Evolutionary conservation across 345 rosid species (phyloP), one percentile per base, ranked within the genome.

Genomic region (Physaria fendleri): DNA sequence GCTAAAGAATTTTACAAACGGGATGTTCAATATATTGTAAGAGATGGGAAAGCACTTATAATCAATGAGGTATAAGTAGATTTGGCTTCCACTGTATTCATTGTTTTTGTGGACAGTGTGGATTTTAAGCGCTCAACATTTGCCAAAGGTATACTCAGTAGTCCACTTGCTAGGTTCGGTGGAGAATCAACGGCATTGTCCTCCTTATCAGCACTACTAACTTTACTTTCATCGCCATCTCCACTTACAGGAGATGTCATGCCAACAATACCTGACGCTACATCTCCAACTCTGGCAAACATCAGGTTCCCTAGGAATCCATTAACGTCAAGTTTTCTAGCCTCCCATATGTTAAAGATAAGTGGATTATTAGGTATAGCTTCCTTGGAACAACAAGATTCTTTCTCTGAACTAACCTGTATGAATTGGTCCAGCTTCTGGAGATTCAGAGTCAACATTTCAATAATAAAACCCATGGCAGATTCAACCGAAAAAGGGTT

Each of bases 1-100:
- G 98, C 98, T 68, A 91, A 88, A 82, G 98, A 91, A 68, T 91
- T 91, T 74, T 91, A 84, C 78, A 79, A 88, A 57, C 84, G 74
- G 29, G 90, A 91, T 79, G 98, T 91, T 46, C 95, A 91, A 56
- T 91, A 91, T 65, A 85, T 91, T 32, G 92, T 91, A 52, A 82
- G 95, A 76, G 79, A 88, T 67, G 95, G 96, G 69, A 82, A 91
- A 76, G 98, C 95, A 70, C 83, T 85, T 39, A 88, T 91, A 42
- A 82, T 91, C 71, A 91, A 91, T 63, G 98, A 91, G 98, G 98
- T 91, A 84, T 42, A 14, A n/a, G 27, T 25, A 27, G 27, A 45
- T 56, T 10, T 63, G 50, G 41, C 39, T 27, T 57, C 35, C 33
- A 3, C 14, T 50, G n/a, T 42, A 20, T 9, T 32, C 30, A 17